A percentile compares a stretch with the other conserved stretches of the same genome.
These are phyloP conservation scores for Ogataea pini DNA, from an alignment of 805 yeast genomes.

Conservation along the genomic window DNA sequence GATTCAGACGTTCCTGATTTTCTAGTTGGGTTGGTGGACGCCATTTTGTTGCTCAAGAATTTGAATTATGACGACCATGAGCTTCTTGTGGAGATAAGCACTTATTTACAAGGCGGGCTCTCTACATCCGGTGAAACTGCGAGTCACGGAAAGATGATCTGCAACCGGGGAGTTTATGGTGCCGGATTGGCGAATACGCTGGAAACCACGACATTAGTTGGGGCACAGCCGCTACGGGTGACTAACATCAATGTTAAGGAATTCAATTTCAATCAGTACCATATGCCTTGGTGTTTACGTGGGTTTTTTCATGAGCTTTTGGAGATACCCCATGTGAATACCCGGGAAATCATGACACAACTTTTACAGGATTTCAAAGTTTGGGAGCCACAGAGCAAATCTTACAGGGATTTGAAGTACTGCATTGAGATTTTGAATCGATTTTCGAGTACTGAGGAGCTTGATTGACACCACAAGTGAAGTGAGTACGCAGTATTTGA, in stretches of 20 bases:
- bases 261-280: conserved; percentile 74
- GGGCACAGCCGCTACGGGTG: conserved; percentile 39
- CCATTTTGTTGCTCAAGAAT: conserved; percentile 29
- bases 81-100: conserved; percentile 61
- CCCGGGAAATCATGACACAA: conserved; percentile 44
- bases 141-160: conserved; percentile 75
- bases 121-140: conserved; percentile 69
- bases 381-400: conserved; percentile 84
- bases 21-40: conserved; percentile 36
- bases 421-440: conserved; percentile 34
- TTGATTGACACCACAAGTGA: too few species aligned
- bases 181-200: conserved; percentile 70
- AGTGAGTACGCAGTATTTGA: too few species aligned
- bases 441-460: conserved; percentile 15
- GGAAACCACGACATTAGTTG: conserved; percentile 66
- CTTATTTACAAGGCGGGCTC: conserved; percentile 72
- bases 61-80: conserved; percentile 34
- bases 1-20: conserved; percentile 40
- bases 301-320: conserved; percentile 70
- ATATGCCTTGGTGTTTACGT: conserved; percentile 90
- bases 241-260: conserved; percentile 41
- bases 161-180: conserved; percentile 66
- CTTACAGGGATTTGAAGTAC: conserved; percentile 77
- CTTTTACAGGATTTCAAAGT: conserved; percentile 60
- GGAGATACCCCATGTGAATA: conserved; percentile 50